Conservation (phyloP, 202 grass and related monocot species). For the Cymbopogon flexuosus region DNA sequence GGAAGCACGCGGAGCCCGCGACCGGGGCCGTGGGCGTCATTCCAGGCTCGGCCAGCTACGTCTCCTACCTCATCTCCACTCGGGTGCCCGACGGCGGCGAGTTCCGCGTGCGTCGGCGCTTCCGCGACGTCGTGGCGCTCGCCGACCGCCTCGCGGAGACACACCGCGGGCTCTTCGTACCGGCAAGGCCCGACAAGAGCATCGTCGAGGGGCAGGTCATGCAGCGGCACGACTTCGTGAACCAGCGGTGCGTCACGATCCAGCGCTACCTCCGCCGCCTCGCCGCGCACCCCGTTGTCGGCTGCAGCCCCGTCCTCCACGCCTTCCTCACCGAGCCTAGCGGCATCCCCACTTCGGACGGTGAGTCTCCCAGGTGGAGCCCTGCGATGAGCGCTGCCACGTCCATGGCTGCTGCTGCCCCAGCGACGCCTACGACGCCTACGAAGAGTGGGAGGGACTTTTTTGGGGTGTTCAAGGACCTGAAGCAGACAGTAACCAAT, state of each 20-base stretch:
- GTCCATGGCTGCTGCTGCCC: background rate
- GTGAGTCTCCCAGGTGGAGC: constrained; percentile 37
- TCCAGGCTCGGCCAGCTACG: constrained; percentile 55
- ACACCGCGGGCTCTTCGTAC: constrained; percentile 84
- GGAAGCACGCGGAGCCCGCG: constrained; percentile 66
- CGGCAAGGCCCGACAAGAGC: constrained; percentile 71
- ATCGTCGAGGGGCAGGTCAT: constrained; percentile 88
- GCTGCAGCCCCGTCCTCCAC: constrained; percentile 29
- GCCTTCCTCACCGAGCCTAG: constrained; percentile 61
- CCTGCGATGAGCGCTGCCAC: constrained; percentile 13
- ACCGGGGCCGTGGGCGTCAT: constrained; percentile 52
- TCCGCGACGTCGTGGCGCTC: constrained; percentile 71
- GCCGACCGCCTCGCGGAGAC: constrained; percentile 62
- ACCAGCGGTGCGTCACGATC: constrained; percentile 54
- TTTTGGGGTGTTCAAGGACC: constrained; percentile 83
- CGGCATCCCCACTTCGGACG: constrained; percentile 38
- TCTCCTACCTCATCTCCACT: constrained; percentile 77
- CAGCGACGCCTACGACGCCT: constrained; percentile 27
- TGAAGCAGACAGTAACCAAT: constrained; percentile 76
- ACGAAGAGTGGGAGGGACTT: constrained; percentile 64
- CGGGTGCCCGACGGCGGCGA: constrained; percentile 37
- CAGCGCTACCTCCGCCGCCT: constrained; percentile 77
- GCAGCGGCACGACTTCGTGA: constrained; percentile 88
- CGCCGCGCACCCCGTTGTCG: constrained; percentile 56
- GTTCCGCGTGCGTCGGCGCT: constrained; percentile 71